A percentile compares a stretch with the other conserved stretches of the same genome.
These are phyloP conservation scores for Microdochium trichocladiopsis DNA, from an alignment of 2,329 filamentous ascomycete genomes.

Conservation along the genomic window DNA sequence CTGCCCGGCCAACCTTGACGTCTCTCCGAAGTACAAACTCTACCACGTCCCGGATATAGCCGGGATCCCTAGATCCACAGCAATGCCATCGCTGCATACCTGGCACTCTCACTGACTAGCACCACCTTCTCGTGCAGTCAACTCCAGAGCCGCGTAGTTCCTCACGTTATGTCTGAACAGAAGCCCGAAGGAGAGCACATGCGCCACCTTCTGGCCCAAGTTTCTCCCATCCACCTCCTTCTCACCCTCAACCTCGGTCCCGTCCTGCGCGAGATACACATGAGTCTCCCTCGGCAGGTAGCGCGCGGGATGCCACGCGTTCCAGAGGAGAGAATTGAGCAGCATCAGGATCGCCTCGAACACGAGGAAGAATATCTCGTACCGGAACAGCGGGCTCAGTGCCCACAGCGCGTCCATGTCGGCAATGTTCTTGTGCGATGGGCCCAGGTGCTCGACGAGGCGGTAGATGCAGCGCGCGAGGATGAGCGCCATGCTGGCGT, in stretches of 20 bases:
- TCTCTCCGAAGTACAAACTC: too few relatives aligned
- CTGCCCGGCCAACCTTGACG: too few relatives aligned
- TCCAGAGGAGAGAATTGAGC: constrained; percentile 33
- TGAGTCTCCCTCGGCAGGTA: constrained; percentile 28
- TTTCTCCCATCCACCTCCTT: constrained; percentile 1
- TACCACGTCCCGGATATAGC: too few relatives aligned
- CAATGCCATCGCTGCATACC: too few relatives aligned
- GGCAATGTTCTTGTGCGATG: constrained; percentile 21
- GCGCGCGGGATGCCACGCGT: constrained; percentile 32
- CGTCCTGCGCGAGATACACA: constrained; percentile 31
- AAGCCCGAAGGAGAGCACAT: constrained; percentile 6
- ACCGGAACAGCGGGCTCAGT: constrained; percentile 27
- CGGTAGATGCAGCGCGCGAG: constrained; percentile 41
- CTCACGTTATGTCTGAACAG: constrained; percentile 2
- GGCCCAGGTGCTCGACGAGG: constrained; percentile 34
- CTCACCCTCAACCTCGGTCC: constrained; percentile 15
- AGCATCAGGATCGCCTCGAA: constrained; percentile 37
- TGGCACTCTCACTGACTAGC: too few relatives aligned
- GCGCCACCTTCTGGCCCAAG: constrained; percentile 1
- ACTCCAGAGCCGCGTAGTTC: too few relatives aligned
- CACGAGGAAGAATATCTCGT: constrained; percentile 39
- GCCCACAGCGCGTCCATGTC: constrained; percentile 17
- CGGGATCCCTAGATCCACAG: too few relatives aligned
- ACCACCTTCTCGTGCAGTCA: too few relatives aligned
- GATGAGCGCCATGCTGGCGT: constrained; percentile 35